Evolutionary conservation across 1,139 yeast genomes (phyloP).

Genomic region (Trichomonascaceae sp.): DNA sequence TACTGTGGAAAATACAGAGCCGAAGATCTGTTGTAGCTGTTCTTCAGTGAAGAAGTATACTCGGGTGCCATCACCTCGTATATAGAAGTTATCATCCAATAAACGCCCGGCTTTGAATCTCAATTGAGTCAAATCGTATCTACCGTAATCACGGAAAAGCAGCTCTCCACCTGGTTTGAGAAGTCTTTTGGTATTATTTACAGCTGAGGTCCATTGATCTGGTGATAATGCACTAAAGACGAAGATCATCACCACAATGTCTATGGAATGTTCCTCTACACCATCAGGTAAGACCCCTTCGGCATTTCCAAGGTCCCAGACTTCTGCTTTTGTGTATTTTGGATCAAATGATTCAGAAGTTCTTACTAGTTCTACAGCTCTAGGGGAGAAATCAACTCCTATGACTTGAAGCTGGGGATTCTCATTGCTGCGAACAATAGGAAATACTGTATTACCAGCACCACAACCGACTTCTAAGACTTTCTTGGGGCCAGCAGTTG

Average conservation of each 20-base stretch:
- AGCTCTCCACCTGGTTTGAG: slow-evolving; percentile 92
- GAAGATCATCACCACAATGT: slow-evolving; percentile 87
- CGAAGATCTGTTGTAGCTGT: slow-evolving; percentile 72
- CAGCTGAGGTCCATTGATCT: slow-evolving; percentile 80
- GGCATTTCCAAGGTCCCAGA: slow-evolving; percentile 90
- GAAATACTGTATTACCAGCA: slow-evolving; percentile 95
- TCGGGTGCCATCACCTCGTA: slow-evolving; percentile 96
- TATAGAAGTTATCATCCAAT: slow-evolving; percentile 86
- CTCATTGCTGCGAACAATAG: slow-evolving; percentile 73
- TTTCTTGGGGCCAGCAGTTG: slow-evolving; percentile 61
- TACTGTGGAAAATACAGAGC: slow-evolving; percentile 54
- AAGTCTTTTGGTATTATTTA: slow-evolving; percentile 58
- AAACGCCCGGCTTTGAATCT: slow-evolving; percentile 85
- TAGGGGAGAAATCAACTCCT: slow-evolving; percentile 87
- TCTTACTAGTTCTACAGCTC: slow-evolving; percentile 82
- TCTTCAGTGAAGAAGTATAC: slow-evolving; percentile 96
- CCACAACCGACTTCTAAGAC: slow-evolving; percentile 97
- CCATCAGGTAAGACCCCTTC: slow-evolving; percentile 76
- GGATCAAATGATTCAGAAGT: slow-evolving; percentile 50
- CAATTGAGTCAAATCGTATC: slow-evolving; percentile 93
- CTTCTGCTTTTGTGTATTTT: slow-evolving; percentile 72
- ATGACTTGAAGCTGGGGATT: slow-evolving; percentile 68
- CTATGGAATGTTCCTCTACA: slow-evolving; percentile 74
- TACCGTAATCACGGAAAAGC: slow-evolving; percentile 87
- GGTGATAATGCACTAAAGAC: slow-evolving; percentile 93